phyloP scores from a whole-genome alignment of 202 grass and related monocot species.

The Bolboschoenoplectus hybrid region DNA sequence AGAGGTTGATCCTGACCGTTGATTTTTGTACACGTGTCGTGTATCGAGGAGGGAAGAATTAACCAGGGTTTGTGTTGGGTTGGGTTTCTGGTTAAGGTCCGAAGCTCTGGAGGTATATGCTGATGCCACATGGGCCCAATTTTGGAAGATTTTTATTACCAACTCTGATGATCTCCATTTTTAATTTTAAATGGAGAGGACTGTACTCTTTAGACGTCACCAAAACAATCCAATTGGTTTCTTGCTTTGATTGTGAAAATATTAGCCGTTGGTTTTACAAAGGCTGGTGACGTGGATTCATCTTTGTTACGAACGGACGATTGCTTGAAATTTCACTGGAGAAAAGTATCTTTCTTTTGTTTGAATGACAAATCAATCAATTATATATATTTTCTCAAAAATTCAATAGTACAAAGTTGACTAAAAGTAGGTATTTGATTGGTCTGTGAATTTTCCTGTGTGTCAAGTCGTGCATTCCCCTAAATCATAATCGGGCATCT shows the following conservation, averaged over 20 bases:
- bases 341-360: neutral
- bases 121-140: conserved; percentile 30
- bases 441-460: neutral
- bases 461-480: neutral
- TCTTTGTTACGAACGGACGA: neutral
- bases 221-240: neutral
- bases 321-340: neutral
- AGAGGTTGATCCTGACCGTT: neutral
- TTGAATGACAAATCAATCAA: neutral
- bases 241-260: neutral
- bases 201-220: neutral
- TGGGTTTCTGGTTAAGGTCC: conserved; percentile 24
- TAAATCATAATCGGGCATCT: neutral
- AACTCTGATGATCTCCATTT: neutral
- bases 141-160: conserved; percentile 10
- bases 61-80: conserved; percentile 38
- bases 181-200: neutral
- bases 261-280: neutral
- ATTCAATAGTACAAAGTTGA: conserved; percentile 39
- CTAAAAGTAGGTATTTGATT: neutral
- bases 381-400: neutral
- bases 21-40: neutral
- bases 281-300: neutral
- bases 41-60: neutral
- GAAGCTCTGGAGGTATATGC: conserved; percentile 37